Evolutionary conservation across 805 yeast genomes (phyloP), one percentile per base, ranked within the genome.

Genomic region (Ogataea neopini): DNA sequence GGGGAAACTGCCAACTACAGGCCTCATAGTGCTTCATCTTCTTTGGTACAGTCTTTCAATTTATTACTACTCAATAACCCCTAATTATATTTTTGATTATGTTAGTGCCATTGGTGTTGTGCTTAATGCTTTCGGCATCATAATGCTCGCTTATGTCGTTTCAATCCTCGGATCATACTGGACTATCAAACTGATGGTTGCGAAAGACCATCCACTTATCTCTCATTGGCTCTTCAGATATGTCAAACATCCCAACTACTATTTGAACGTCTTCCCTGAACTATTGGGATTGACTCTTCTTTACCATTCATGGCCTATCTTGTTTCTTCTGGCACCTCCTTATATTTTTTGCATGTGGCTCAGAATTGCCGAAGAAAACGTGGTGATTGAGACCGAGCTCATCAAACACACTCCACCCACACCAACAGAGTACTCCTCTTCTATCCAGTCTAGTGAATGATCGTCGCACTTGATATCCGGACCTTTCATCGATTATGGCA

Each of bases 101-200:
- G 28, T 34, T 23, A 37, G 44, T 11, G 6, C 22, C 2, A 6
- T 35, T 10, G 55, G 55, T 1, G 15, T 48, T 4, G 28, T 20
- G 2, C 20, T 46, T 10, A 51, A 51, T 32, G 17, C 29, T 1
- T 51, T 51, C 18, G 55, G 55, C 15, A 23, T 51, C 14, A 4
- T 26, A 19, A 48, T 48, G 52, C 39, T 51, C 2, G 36, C 28
- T 13, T 28, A 25, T 18, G 55, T 51, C 18, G 40, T 40, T 13
- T 32, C 40, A 7, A 46, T 51, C 23, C 29, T 51, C 15, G 52
- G 52, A 6, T 40, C 45, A n/a, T 48, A 43, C 19, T 51, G 52
- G 52, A 51, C 55, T 2, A 45, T 47, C 39, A 51, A 51, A 25
- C 40, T 51, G 13, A 51, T 51, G 55, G 43, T 51, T 11, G 55